Base-by-base conservation (phyloP, 228 moss, liverwort and hornwort species). In the Sphagnum magellanicum region DNA sequence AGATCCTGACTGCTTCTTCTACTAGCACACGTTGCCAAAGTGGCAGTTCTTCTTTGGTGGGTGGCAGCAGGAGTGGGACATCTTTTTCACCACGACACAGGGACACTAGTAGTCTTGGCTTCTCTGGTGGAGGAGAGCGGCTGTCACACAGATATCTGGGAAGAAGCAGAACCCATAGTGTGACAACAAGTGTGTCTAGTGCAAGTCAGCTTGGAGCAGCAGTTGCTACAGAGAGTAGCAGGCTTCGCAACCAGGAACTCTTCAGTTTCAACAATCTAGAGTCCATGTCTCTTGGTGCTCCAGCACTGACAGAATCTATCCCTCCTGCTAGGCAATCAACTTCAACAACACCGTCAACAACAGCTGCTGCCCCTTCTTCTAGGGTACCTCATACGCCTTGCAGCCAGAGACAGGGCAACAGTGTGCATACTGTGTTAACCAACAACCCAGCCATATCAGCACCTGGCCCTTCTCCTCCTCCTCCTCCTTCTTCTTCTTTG, bases 331-430 rank as follows among this genome's bases (percentile, higher is more conserved):
- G 76, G 73, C 90, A 90, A 61, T 77, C 75, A 51, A 73, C 68
- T 55, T 60, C 79, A 59, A 77, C 74, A 10, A 47, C 71, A 67
- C 78, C 77, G 70, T 66, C 68, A 55, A 67, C 73, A 4, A 73
- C 91, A 15, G 70, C 74, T 14, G 78, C 86, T 8, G 81, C 87
- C 65, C 91, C 88, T 53, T 89, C 82, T 60, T 76, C 87, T 63
- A 83, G 87, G 16, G 91, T 89, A 8, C 91, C 91, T 10, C 88
- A 93, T 72, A 83, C 89, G 65, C 91, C 93, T 52, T 85, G 89
- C 16, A 76, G 85, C n/a, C 85, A 89, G 64, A 75, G 79, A 52
- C 90, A 84, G 52, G 70, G 78, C 68, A 89, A 83, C 75, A 79
- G 77, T 70, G 66, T 87, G 59, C 85, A 88, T 47, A 70, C 79